Percentiles rank a stretch among this genome's conserved stretches.
Evolutionary conservation across 306 rosid species (phyloP).

Genomic region (Lupinus albus): DNA sequence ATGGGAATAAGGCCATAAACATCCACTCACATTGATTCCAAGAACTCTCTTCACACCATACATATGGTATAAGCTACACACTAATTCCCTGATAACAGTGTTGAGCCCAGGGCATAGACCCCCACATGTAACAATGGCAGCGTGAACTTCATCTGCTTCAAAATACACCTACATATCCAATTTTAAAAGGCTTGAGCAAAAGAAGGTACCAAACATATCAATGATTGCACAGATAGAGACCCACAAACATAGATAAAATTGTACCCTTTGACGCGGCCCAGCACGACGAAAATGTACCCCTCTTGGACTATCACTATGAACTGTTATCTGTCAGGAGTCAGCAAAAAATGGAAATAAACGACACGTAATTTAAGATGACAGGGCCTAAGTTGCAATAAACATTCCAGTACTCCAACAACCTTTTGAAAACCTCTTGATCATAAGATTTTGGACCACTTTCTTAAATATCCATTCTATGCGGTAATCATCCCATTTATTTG

Average conservation of each 20-base stretch:
- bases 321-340: slow-evolving; percentile 56
- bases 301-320: slow-evolving; percentile 80
- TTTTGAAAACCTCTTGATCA: slow-evolving; percentile 10
- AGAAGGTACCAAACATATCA: slow-evolving; percentile 7
- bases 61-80: slow-evolving; percentile 85
- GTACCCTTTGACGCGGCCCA: slow-evolving; percentile 90
- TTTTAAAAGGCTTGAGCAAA: background rate
- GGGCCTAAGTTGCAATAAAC: slow-evolving; percentile 3
- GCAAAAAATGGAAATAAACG: slow-evolving; percentile 4
- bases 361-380: background rate
- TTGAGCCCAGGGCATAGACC: slow-evolving; percentile 99
- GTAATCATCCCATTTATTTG: background rate
- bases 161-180: slow-evolving; percentile 69
- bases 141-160: slow-evolving; percentile 81
- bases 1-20: background rate
- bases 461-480: slow-evolving; percentile 14
- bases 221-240: slow-evolving; percentile 12
- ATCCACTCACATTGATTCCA: slow-evolving; percentile 70
- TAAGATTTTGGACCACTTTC: slow-evolving; percentile 9
- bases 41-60: slow-evolving; percentile 82
- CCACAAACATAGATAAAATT: background rate
- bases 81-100: slow-evolving; percentile 94
- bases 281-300: slow-evolving; percentile 94
- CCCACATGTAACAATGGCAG: slow-evolving; percentile 93
- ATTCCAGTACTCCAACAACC: slow-evolving; percentile 22